Evolutionary conservation across 495 filamentous ascomycete genomes (phyloP).

Genomic region (Daldinia grandis): DNA sequence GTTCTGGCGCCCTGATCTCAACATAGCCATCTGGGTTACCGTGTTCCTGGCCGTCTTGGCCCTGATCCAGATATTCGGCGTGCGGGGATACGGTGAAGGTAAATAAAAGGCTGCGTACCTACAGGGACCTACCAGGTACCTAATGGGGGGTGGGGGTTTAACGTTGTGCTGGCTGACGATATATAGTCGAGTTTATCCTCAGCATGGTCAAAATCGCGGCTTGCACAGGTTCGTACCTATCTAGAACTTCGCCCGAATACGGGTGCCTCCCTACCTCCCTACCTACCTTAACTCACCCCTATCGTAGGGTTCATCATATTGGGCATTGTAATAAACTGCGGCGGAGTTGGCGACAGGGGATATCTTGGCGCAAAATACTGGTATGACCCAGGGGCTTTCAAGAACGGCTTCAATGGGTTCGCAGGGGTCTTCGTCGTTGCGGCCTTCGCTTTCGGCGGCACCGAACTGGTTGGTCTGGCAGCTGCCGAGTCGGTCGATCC

Average conservation of each 20-base stretch:
- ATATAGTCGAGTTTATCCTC: neutral
- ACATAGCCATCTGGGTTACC: neutral
- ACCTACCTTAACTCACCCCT: neutral
- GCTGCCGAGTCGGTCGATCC: conserved; percentile 84
- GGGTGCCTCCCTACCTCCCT: too few relatives aligned
- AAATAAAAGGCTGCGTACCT: neutral
- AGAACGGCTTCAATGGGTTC: conserved; percentile 74
- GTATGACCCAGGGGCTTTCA: conserved; percentile 69
- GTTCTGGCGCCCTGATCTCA: neutral
- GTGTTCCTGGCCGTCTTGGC: neutral
- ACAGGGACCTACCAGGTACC: too few relatives aligned
- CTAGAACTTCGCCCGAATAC: too few relatives aligned
- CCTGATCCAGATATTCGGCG: neutral
- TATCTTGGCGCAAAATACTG: neutral
- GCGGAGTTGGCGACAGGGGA: neutral
- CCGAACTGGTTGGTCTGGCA: conserved; percentile 78
- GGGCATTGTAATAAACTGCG: neutral
- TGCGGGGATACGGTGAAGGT: neutral
- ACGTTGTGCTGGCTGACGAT: neutral
- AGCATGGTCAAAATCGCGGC: neutral
- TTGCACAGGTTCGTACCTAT: neutral
- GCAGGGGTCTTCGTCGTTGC: conserved; percentile 71
- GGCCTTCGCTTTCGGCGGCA: conserved; percentile 73
- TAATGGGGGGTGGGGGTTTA: too few relatives aligned
- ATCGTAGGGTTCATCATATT: neutral